phyloP scores from a whole-genome alignment of 2,329 filamentous ascomycete species.

The Chrysosporium keratinophilum region DNA sequence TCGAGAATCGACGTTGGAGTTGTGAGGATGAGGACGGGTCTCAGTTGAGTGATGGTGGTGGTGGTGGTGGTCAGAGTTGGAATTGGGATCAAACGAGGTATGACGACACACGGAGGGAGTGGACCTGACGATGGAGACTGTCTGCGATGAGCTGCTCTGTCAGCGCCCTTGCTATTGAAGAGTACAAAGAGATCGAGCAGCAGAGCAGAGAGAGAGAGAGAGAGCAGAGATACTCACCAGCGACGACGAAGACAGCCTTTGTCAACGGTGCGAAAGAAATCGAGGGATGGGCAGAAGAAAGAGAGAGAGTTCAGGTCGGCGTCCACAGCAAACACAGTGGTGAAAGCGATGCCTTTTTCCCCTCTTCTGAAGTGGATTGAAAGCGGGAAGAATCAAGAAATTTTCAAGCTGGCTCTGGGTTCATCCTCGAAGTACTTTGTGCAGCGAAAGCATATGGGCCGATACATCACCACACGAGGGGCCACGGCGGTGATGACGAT shows the following conservation, averaged over 20 bases:
- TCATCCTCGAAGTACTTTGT: background rate
- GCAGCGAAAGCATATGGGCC: background rate
- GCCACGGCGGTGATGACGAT: too few relatives aligned
- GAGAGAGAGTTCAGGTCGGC: background rate
- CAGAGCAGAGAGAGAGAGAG: too few relatives aligned
- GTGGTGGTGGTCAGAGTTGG: background rate
- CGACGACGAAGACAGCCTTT: too few relatives aligned
- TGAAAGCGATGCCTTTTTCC: background rate
- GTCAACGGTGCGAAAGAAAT: too few relatives aligned
- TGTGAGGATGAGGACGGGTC: background rate
- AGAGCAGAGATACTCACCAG: too few relatives aligned
- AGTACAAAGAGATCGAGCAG: too few relatives aligned
- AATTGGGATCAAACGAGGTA: conserved; percentile 3
- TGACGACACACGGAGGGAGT: conserved; percentile 6
- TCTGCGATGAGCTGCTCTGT: background rate
- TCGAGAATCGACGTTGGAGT: background rate
- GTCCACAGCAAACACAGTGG: background rate
- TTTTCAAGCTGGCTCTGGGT: background rate
- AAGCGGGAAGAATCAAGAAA: conserved; percentile 4
- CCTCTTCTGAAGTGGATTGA: background rate
- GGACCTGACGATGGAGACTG: background rate
- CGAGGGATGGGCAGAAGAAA: too few relatives aligned
- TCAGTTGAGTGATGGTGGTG: background rate
- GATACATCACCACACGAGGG: background rate
- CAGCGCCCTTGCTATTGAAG: background rate